Evolutionary conservation across 768 basidiomycete genomes (phyloP).

Genomic region (Russula sp.): DNA sequence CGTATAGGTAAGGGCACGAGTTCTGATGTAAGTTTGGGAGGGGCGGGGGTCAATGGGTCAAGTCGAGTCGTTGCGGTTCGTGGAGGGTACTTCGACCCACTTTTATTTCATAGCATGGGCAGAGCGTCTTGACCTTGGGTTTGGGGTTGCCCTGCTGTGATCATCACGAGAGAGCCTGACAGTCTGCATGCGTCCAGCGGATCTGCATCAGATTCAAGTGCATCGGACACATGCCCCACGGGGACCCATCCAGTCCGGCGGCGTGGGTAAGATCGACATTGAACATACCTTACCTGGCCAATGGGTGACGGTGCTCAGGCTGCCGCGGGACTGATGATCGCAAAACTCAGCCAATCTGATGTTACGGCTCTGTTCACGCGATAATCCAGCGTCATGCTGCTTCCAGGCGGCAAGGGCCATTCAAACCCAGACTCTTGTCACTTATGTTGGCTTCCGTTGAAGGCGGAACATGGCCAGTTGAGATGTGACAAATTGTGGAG

Average conservation of each 20-base stretch:
- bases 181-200: too few relatives aligned
- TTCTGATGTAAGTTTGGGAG: neutral
- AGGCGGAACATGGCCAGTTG: too few relatives aligned
- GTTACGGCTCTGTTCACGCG: neutral
- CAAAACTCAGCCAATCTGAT: neutral
- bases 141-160: neutral
- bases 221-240: too few relatives aligned
- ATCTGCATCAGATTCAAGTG: too few relatives aligned
- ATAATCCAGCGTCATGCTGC: neutral
- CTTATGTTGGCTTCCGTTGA: neutral
- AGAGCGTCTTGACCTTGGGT: neutral
- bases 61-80: neutral
- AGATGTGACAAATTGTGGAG: neutral
- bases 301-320: neutral
- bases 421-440: neutral
- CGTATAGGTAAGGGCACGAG: neutral
- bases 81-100: neutral
- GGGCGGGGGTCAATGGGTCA: neutral
- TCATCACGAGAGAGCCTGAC: too few relatives aligned
- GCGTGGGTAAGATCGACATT: too few relatives aligned
- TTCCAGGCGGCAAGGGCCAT: neutral
- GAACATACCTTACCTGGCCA: neutral
- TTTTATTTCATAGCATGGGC: neutral
- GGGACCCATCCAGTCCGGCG: too few relatives aligned
- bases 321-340: neutral